Evolutionary conservation across 371 early-diverging fungal genomes (phyloP), one percentile per base, ranked within the genome.

Genomic region (Syncephalastrum monosporum): DNA sequence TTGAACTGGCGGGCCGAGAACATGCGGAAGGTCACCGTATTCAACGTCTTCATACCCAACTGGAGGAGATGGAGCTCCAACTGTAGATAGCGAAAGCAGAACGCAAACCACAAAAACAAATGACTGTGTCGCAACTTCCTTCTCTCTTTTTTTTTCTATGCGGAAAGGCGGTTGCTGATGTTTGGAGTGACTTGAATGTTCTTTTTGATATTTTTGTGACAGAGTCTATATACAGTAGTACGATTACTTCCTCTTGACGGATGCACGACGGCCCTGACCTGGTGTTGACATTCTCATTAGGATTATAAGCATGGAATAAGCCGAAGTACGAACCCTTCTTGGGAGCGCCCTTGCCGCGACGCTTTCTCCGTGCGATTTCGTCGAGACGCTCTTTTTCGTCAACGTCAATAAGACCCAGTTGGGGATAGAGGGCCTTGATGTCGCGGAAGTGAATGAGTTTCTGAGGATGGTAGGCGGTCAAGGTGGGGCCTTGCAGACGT

Each of bases 321-420:
- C 42, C 23, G 14, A 15, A 21, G 5, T 24, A 47, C 38, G 70
- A 82, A 78, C 90, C 90, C 70, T 91, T 91, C 86, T 87, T 87
- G 38, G 91, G 91, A 25, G 91, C 84, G 25, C 91, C 91, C 81
- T 91, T 91, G 60, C 91, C 91, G 52, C 91, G 81, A 60, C 83
- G 79, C 75, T 81, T 89, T 69, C 82, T 75, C 71, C 78, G 76
- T 3, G 86, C 83, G 59, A 88, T 75, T 56, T 82, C 86, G 42
- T 89, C 87, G 42, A 89, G 68, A 46, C 91, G 85, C 47, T 75
- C 79, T 57, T 86, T 83, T 60, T 90, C 91, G 1, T 75, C 83
- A 42, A 74, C 68, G 60, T 91, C 78, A 21, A 86, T 63, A 29
- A 88, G 63, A 42, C 82, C 76, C 44, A 86, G 74, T 49, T 80